Conservation (phyloP, 768 basidiomycete species). For the Boletus rubescentipes region DNA sequence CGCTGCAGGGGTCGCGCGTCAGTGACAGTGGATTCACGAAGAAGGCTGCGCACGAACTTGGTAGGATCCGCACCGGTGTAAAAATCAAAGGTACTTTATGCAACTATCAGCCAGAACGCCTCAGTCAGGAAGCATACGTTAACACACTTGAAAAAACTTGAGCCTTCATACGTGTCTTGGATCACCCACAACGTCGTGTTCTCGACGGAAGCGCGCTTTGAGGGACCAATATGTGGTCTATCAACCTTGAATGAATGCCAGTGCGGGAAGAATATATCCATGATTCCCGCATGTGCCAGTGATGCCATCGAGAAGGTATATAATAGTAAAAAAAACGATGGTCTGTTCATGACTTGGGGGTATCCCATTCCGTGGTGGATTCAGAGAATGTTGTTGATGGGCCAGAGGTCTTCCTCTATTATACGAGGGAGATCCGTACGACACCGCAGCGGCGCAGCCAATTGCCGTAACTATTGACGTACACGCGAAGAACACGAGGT, state of each 20-base stretch:
- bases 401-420: neutral
- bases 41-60: slow-evolving; percentile 35
- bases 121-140: slow-evolving; percentile 3
- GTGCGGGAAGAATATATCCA: slow-evolving; percentile 2
- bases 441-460: slow-evolving; percentile 13
- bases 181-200: slow-evolving; percentile 61
- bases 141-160: slow-evolving; percentile 68
- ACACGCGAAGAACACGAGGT: slow-evolving; percentile 26
- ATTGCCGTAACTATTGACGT: slow-evolving; percentile 11
- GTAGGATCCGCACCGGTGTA: slow-evolving; percentile 66
- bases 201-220: slow-evolving; percentile 15
- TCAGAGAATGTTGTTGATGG: neutral
- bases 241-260: neutral
- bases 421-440: slow-evolving; percentile 2
- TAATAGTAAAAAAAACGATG: slow-evolving; percentile 13
- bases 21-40: slow-evolving; percentile 13
- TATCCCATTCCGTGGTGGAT: slow-evolving; percentile 17
- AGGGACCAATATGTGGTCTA: slow-evolving; percentile 1
- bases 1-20: slow-evolving; percentile 41
- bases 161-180: slow-evolving; percentile 64
- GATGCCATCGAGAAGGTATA: slow-evolving; percentile 12
- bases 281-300: slow-evolving; percentile 13
- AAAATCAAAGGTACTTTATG: slow-evolving; percentile 54
- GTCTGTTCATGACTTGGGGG: slow-evolving; percentile 4
- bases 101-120: slow-evolving; percentile 1